Conservation (phyloP, 2,329 filamentous ascomycete species). For the Helotiales sp. region DNA sequence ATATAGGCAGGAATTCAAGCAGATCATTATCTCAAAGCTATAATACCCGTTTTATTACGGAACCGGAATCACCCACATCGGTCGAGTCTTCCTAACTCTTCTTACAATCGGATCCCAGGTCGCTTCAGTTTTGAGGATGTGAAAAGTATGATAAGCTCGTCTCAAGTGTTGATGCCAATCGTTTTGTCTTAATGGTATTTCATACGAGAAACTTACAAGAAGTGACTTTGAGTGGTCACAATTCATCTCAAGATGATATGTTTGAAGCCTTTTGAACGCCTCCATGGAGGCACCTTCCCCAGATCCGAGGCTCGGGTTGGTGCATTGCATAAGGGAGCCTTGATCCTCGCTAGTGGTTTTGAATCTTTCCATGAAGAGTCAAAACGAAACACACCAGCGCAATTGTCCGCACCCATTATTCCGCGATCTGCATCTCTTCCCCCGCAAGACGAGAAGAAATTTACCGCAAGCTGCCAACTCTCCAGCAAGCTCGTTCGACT, state of each 20-base stretch:
- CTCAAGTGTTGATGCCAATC: not conserved
- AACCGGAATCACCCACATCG: not conserved
- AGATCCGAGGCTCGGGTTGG: not conserved
- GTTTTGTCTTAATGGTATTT: not conserved
- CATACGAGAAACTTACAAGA: not conserved
- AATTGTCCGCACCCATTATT: not conserved
- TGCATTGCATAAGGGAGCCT: not conserved
- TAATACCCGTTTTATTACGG: not conserved
- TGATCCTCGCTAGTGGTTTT: conserved; percentile 5
- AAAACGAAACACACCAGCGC: conserved; percentile 5
- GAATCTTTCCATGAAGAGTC: not conserved
- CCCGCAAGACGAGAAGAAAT: not conserved
- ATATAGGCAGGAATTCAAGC: not conserved
- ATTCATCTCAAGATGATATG: not conserved
- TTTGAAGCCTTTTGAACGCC: not conserved
- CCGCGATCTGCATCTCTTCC: not conserved
- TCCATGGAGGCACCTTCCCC: not conserved
- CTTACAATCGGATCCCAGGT: not conserved
- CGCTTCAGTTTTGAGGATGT: not conserved
- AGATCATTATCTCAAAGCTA: not conserved
- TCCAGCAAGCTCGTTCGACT: not conserved
- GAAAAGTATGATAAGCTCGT: not conserved
- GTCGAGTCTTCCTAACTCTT: too few species aligned
- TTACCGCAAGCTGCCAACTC: not conserved
- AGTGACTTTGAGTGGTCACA: not conserved